Percentiles rank a stretch among this genome's conserved stretches.
Conservation (phyloP, 106 monocot genomes). For the Xerophyta viscosa region DNA sequence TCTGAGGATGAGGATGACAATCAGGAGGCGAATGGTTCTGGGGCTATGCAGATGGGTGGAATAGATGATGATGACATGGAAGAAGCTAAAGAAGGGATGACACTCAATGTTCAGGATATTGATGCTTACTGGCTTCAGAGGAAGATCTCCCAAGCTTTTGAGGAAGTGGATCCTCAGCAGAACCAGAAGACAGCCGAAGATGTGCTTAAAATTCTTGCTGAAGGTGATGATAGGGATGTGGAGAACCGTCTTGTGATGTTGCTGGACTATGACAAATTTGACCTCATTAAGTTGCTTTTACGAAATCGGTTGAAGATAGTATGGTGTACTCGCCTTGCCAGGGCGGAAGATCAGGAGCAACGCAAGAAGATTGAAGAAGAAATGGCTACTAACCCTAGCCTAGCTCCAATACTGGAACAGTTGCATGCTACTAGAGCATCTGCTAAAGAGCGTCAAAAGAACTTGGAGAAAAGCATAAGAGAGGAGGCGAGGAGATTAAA, state of each 20-base stretch:
- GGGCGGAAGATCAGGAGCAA: constrained; percentile 91
- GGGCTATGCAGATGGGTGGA: constrained; percentile 97
- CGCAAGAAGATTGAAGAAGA: constrained; percentile 94
- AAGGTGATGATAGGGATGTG: constrained; percentile 85
- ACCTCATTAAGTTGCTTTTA: constrained; percentile 82
- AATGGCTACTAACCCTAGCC: constrained; percentile 47
- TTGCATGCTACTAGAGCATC: constrained; percentile 96
- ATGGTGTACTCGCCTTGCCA: constrained; percentile 92
- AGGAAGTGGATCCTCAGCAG: constrained; percentile 76
- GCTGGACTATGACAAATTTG: constrained; percentile 94
- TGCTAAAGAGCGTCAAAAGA: constrained; percentile 95
- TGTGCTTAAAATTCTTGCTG: constrained; percentile 73
- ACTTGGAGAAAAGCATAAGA: constrained; percentile 88
- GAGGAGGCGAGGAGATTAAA: constrained; percentile 91
- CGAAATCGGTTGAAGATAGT: constrained; percentile 90
- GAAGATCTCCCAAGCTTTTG: constrained; percentile 92
- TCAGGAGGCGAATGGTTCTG: constrained; percentile 35
- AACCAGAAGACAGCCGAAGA: constrained; percentile 91
- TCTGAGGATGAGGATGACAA: constrained; percentile 77
- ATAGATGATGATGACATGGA: constrained; percentile 93
- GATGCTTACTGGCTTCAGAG: constrained; percentile 99
- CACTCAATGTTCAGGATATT: constrained; percentile 94
- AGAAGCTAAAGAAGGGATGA: constrained; percentile 58
- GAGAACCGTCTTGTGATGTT: constrained; percentile 82
- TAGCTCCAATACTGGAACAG: constrained; percentile 81